Percentiles rank a stretch among this genome's conserved stretches.
phyloP scores from a whole-genome alignment of 306 rosid species.

The Cucumis sativus region Cucumber_9930_V3 NC_026655.2:4563501-4564000 shows the following conservation, averaged over 20 bases:
- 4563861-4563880: not conserved
- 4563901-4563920: not conserved
- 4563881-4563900: not conserved
- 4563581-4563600: conserved; percentile 87
- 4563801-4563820: conserved; percentile 73
- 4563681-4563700: conserved; percentile 82
- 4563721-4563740: conserved; percentile 82
- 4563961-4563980: not conserved
- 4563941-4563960: not conserved
- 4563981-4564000: not conserved
- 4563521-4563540: conserved; percentile 94
- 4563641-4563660: conserved; percentile 89
- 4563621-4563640: conserved; percentile 91
- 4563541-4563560: conserved; percentile 79
- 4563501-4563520: conserved; percentile 86
- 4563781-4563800: conserved; percentile 84
- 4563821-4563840: conserved; percentile 71
- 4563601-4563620: conserved; percentile 87
- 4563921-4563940: not conserved
- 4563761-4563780: conserved; percentile 71
- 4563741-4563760: conserved; percentile 82
- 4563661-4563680: conserved; percentile 94
- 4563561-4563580: conserved; percentile 81
- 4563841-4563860: not conserved
- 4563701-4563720: conserved; percentile 89